Evolutionary conservation across 169 alveolate species (phyloP).

Genomic region (Hepatocystis sp.): DNA sequence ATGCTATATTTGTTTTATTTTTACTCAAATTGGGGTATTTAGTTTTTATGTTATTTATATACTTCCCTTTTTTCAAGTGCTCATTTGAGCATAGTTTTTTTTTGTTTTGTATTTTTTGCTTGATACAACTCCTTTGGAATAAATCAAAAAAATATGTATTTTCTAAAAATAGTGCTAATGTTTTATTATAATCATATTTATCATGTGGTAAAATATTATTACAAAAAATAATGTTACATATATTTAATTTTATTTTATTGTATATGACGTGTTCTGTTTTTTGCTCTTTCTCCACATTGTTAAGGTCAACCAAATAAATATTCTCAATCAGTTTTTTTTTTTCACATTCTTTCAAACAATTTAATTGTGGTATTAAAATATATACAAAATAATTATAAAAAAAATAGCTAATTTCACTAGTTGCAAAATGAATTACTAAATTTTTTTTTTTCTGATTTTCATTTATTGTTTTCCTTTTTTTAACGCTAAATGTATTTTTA

Average conservation of each 20-base stretch:
- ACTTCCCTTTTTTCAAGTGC: neutral
- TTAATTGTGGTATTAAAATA: slow-evolving; percentile 52
- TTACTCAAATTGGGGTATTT: neutral
- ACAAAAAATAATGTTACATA: slow-evolving; percentile 36
- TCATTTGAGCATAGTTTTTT: neutral
- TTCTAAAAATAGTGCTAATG: slow-evolving; percentile 37
- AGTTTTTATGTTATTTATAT: neutral
- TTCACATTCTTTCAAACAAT: slow-evolving; percentile 21
- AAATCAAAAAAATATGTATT: slow-evolving; percentile 30
- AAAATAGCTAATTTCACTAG: slow-evolving; percentile 63
- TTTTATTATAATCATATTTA: slow-evolving; percentile 44
- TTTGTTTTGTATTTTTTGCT: neutral
- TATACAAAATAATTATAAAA: slow-evolving; percentile 63
- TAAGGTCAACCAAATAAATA: slow-evolving; percentile 30
- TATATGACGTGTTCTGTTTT: slow-evolving; percentile 20
- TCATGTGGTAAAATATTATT: slow-evolving; percentile 39
- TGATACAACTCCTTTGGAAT: neutral
- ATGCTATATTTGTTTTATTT: slow-evolving; percentile 1
- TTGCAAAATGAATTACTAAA: slow-evolving; percentile 55
- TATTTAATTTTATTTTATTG: slow-evolving; percentile 26
- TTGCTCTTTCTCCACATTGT: slow-evolving; percentile 10
- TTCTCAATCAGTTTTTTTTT: slow-evolving; percentile 46
- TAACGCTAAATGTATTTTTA: slow-evolving; percentile 19
- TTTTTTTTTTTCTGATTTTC: slow-evolving; percentile 32
- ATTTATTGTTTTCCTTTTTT: slow-evolving; percentile 6